Evolutionary conservation across 2,329 filamentous ascomycete genomes (phyloP), one percentile per base, ranked within the genome.

Genomic region (Claviceps maximensis): DNA sequence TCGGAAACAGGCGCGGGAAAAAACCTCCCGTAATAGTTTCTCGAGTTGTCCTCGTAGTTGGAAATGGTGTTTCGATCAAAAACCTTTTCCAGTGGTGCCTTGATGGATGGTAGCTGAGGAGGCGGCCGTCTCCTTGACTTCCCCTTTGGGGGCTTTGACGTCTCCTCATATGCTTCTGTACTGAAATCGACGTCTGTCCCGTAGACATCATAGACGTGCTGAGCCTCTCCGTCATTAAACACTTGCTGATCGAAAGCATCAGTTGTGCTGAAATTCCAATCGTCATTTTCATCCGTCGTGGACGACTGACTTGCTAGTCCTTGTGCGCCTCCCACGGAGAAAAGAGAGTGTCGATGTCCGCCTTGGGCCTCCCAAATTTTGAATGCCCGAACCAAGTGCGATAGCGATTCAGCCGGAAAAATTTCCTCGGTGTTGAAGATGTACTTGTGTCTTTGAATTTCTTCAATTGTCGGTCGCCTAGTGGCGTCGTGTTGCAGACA

Each of bases 281-380:
- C 80, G 57, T 83, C 80, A 53, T 74, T 74, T 17, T 73, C 71
- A 55, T 76, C 60, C 0, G 70, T 70, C 1, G 71, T 71, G 2
- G 73, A 69, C 1, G 67, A 65, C 19, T 74, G 60, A 27, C 76
- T 72, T 1, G 68, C 67, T 13, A 75, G 71, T 1, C 71, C 75
- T 57, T 81, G 78, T 2, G 80, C 81, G 54, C 81, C 82, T 23
- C 77, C 77, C 2, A 73, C 67, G 6, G 74, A 74, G 57, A 85
- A 85, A 1, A 85, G 70, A 17, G 82, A 84, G 57, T 78, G 79
- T 47, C 87, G 78, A 58, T 79, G 80, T 29, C 86, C 86, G 25
- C 87, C 87, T 59, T 80, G 77, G 8, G 82, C 77, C 65, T 90
- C 86, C 87, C 87, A 91, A 21, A 83, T 63, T 62, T 82, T 84